phyloP scores from a whole-genome alignment of 495 filamentous ascomycete species.

The Annulohypoxylon moriforme region DNA sequence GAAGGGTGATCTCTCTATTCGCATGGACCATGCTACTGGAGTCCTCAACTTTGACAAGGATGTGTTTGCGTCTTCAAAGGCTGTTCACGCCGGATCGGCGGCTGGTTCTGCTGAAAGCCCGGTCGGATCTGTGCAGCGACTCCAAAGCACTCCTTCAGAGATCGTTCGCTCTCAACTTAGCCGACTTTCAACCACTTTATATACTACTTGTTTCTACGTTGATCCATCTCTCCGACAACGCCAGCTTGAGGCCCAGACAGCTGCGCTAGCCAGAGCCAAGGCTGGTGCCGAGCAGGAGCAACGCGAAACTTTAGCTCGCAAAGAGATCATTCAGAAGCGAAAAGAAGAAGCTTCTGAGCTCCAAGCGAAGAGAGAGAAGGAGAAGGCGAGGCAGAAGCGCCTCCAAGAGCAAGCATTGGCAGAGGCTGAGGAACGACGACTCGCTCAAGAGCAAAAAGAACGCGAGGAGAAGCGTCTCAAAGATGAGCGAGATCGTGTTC shows the following conservation, averaged over 20 bases:
- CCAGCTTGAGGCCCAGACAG: constrained; percentile 80
- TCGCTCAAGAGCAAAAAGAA: constrained; percentile 89
- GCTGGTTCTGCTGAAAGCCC: constrained; percentile 92
- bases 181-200: constrained; percentile 89
- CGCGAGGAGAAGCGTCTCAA: constrained; percentile 89
- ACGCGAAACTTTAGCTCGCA: constrained; percentile 84
- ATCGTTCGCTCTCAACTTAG: constrained; percentile 95
- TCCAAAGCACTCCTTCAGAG: constrained; percentile 97
- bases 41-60: constrained; percentile 97
- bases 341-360: constrained; percentile 91
- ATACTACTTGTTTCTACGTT: constrained; percentile 92
- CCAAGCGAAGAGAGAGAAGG: constrained; percentile 86
- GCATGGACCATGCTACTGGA: constrained; percentile 93
- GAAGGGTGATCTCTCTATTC: constrained; percentile 97
- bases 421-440: constrained; percentile 86
- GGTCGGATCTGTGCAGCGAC: constrained; percentile 84
- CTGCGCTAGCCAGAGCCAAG: constrained; percentile 80
- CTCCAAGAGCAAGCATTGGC: constrained; percentile 84
- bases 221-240: constrained; percentile 87
- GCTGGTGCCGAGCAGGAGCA: constrained; percentile 93
- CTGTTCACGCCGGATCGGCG: constrained; percentile 83
- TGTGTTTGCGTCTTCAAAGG: constrained; percentile 96
- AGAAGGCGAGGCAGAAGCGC: constrained; percentile 86
- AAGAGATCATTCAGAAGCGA: constrained; percentile 92
- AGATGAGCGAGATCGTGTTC: constrained; percentile 90